Conservation (phyloP, 1,139 yeast genomes). For the Blastobotrys aristatus region DNA sequence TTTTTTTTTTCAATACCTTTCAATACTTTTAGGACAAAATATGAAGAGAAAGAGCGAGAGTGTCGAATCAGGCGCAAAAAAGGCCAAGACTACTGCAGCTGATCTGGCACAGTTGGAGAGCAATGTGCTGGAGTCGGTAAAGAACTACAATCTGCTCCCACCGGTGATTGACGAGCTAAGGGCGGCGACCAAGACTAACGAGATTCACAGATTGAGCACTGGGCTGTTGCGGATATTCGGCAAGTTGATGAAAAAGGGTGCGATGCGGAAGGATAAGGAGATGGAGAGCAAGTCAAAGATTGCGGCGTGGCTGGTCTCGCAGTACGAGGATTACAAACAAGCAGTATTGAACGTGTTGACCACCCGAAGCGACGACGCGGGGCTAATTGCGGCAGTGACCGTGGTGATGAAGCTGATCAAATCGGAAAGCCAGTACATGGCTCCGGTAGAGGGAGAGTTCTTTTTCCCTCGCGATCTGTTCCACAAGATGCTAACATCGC, state of each 20-base stretch:
- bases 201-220: constrained; percentile 38
- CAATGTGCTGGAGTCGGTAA: constrained; percentile 19
- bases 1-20: neutral
- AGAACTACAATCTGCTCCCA: constrained; percentile 51
- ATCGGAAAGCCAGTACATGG: constrained; percentile 52
- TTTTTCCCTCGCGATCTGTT: constrained; percentile 62
- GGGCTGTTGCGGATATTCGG: constrained; percentile 55
- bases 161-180: constrained; percentile 41
- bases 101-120: constrained; percentile 8
- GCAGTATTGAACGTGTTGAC: constrained; percentile 37
- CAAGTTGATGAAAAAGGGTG: constrained; percentile 46
- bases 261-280: constrained; percentile 37
- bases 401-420: constrained; percentile 56
- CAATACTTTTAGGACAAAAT: neutral
- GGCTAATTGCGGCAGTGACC: constrained; percentile 53
- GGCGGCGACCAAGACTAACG: constrained; percentile 26
- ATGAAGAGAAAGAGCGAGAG: constrained; percentile 10
- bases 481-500: constrained; percentile 48
- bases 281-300: constrained; percentile 39
- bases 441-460: constrained; percentile 44
- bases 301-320: constrained; percentile 52
- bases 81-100: constrained; percentile 1
- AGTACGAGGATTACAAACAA: constrained; percentile 53
- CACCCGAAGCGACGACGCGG: constrained; percentile 33
- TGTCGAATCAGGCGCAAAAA: neutral